phyloP scores from a whole-genome alignment of 1,284 basidiomycete species.

The Bjerkandera adusta region DNA sequence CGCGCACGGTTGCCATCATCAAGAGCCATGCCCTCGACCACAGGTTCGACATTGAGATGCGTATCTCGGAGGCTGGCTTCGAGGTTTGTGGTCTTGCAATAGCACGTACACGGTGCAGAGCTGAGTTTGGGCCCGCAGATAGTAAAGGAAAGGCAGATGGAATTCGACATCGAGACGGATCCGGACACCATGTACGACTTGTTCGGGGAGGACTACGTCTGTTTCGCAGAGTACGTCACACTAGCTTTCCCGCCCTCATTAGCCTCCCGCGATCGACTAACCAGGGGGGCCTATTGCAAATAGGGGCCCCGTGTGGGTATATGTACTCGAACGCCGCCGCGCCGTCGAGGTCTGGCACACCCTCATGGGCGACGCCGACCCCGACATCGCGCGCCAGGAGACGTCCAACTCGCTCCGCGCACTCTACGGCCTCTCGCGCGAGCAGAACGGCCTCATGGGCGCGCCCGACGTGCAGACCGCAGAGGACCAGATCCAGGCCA shows the following conservation, averaged over 20 bases:
- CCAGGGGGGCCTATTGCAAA: background rate
- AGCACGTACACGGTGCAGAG: background rate
- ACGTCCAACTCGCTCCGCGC: constrained; percentile 67
- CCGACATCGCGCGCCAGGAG: constrained; percentile 48
- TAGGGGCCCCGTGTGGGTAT: constrained; percentile 83
- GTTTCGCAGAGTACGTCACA: constrained; percentile 65
- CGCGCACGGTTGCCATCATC: constrained; percentile 76
- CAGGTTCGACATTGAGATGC: constrained; percentile 71
- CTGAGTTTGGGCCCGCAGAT: constrained; percentile 51
- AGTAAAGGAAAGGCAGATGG: constrained; percentile 81
- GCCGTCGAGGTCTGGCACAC: constrained; percentile 75
- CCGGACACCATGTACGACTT: constrained; percentile 73
- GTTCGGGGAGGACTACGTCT: constrained; percentile 72
- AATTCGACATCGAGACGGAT: constrained; percentile 76
- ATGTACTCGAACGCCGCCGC: constrained; percentile 75
- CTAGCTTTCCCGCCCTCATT: constrained; percentile 2
- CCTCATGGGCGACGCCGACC: constrained; percentile 67
- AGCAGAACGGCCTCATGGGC: constrained; percentile 69
- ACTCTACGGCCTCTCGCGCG: constrained; percentile 51
- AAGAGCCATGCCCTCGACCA: constrained; percentile 69
- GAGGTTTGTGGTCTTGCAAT: constrained; percentile 47
- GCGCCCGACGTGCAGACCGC: constrained; percentile 61
- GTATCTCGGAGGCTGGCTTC: constrained; percentile 73
- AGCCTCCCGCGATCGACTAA: background rate
- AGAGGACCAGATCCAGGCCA: constrained; percentile 70